phyloP scores from a whole-genome alignment of 139 green algal species.

The Microglena sp. region DNA sequence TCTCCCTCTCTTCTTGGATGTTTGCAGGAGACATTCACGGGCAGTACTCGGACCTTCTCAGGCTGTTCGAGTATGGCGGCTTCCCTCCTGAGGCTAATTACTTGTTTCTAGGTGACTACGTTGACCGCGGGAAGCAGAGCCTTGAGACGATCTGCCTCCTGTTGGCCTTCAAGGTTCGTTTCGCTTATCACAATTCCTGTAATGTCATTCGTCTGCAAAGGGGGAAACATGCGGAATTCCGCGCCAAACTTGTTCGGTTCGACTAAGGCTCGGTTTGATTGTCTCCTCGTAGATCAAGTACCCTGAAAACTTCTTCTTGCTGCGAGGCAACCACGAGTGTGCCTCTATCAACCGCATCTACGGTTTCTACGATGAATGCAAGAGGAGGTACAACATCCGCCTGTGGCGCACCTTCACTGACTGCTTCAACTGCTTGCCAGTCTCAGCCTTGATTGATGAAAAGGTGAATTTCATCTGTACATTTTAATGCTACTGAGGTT shows the following conservation, averaged over 20 bases:
- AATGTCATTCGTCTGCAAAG: too few species aligned
- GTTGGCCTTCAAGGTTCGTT: slow-evolving; percentile 90
- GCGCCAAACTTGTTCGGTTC: too few species aligned
- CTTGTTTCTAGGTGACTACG: slow-evolving; percentile 98
- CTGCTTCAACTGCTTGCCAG: slow-evolving; percentile 99
- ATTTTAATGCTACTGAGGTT: too few species aligned
- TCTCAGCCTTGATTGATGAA: slow-evolving; percentile 96
- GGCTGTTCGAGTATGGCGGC: slow-evolving; percentile 97
- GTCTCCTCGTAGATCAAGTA: slow-evolving; percentile 87
- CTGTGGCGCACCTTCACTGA: slow-evolving; percentile 99
- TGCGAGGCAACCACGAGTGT: slow-evolving; percentile 83
- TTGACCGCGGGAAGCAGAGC: slow-evolving; percentile 97
- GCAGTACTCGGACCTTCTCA: slow-evolving; percentile 94
- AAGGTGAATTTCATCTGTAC: too few species aligned
- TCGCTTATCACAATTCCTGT: too few species aligned
- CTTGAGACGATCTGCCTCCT: slow-evolving; percentile 98
- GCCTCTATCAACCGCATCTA: slow-evolving; percentile 99
- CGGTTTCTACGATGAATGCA: slow-evolving; percentile 99
- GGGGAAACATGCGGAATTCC: too few species aligned
- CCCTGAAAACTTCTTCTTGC: slow-evolving; percentile 99
- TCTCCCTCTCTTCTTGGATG: background rate
- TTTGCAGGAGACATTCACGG: slow-evolving; percentile 97
- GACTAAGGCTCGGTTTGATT: background rate
- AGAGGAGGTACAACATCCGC: slow-evolving; percentile 96
- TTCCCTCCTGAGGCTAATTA: slow-evolving; percentile 99